Evolutionary conservation across 257 asterid genomes (phyloP).

Genomic region (Salvia splendens): DNA sequence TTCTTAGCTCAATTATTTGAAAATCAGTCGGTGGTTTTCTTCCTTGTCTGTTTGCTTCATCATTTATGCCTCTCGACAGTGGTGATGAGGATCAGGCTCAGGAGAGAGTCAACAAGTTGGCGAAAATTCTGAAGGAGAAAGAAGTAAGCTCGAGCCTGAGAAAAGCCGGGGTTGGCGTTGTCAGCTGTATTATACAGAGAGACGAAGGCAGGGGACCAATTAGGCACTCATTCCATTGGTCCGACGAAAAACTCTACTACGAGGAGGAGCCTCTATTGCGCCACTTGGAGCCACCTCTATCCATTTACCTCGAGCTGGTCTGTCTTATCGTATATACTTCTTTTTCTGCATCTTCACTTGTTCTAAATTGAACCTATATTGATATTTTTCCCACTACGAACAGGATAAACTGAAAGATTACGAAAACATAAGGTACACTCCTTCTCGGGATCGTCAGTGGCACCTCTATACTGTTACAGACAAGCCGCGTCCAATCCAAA

Average conservation of each 20-base stretch:
- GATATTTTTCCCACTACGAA: neutral
- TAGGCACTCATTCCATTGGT: conserved; percentile 97
- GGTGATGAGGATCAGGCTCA: conserved; percentile 99
- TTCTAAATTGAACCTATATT: neutral
- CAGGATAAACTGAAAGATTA: conserved; percentile 94
- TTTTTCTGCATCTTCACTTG: neutral
- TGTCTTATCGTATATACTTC: neutral
- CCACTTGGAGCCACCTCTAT: conserved; percentile 97
- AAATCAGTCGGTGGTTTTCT: conserved; percentile 5
- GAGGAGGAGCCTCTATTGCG: conserved; percentile 92
- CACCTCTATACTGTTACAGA: conserved; percentile 88
- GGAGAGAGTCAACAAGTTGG: conserved; percentile 87
- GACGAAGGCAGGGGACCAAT: conserved; percentile 99
- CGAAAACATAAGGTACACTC: conserved; percentile 75
- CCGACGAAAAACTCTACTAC: conserved; percentile 65
- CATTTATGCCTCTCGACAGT: conserved; percentile 44
- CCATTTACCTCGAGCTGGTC: conserved; percentile 96
- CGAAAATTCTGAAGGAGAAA: conserved; percentile 82
- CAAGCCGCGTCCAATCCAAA: conserved; percentile 66
- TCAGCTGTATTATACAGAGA: conserved; percentile 95
- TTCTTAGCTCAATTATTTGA: conserved; percentile 8
- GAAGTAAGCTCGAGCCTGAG: conserved; percentile 80
- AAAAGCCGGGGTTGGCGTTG: conserved; percentile 86
- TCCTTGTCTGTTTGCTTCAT: conserved; percentile 19
- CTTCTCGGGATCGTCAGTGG: conserved; percentile 99